A percentile compares a stretch with the other conserved stretches of the same genome.
Evolutionary conservation across 192 early-diverging fungal genomes (phyloP).

Genomic region (Chytriomyces sp.): DNA sequence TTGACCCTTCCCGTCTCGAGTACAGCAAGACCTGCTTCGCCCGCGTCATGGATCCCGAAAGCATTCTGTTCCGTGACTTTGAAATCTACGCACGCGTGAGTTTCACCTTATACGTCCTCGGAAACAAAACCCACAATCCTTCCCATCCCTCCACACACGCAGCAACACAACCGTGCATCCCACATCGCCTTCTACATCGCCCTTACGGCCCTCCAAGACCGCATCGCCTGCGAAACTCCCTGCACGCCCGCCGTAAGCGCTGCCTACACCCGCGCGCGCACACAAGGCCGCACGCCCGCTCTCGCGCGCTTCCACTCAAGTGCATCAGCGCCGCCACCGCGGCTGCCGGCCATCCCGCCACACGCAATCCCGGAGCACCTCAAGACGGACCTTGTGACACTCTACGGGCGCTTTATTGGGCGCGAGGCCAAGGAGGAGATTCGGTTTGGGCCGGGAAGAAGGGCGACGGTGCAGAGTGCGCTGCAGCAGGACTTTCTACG

Average conservation of each 20-base stretch:
- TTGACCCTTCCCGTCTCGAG: background rate
- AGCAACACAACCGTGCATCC: background rate
- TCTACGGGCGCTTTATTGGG: conserved; percentile 10
- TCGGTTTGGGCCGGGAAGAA: background rate
- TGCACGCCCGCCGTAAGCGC: background rate
- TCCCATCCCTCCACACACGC: background rate
- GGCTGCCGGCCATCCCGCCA: background rate
- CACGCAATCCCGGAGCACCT: background rate
- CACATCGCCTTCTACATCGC: background rate
- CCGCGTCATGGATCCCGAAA: background rate
- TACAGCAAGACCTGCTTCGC: conserved; percentile 7
- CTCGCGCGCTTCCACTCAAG: conserved; percentile 1
- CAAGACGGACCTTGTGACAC: background rate
- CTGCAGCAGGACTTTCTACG: conserved; percentile 11
- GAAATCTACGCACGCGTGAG: conserved; percentile 7
- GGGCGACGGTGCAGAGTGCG: background rate
- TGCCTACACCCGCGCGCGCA: background rate
- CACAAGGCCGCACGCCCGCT: background rate
- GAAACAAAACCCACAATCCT: background rate
- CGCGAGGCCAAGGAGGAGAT: background rate
- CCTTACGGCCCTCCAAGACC: background rate
- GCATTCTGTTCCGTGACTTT: background rate
- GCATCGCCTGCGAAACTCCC: background rate
- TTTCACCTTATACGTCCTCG: background rate
- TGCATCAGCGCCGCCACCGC: background rate